Evolutionary conservation across 495 filamentous ascomycete genomes (phyloP), one percentile per base, ranked within the genome.

Genomic region (Talaromyces stipitatus): DNA sequence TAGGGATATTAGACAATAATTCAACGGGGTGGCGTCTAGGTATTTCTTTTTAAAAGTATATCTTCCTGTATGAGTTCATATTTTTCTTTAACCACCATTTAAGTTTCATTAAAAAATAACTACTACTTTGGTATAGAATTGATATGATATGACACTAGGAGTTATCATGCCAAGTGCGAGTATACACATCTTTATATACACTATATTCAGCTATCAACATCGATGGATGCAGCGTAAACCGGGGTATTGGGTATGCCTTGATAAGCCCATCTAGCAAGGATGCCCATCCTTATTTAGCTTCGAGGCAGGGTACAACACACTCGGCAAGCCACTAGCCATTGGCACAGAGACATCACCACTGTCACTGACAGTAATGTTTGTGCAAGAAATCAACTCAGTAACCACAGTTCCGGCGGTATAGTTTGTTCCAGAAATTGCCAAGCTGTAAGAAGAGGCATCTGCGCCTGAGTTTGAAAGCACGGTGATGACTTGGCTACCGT

Each of bases 391-490:
- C 9, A 82, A 55, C 61, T 83, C 80, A 5, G 71, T 74, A 36
- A 82, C 45, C 6, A 58, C 20, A 8, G 48, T 48, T 1, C 70
- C 71, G 10, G 69, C 54, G 2, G 38, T n/a, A 58, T 68, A 80
- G 0, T 74, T 77, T 2, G 71, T 74, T 4, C 64, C 66, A 2
- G 58, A 38, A 2, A 89, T 64, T 0, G 69, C 75, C 23, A 85
- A 66, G 0, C 73, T 76, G 48, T 77, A 78, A 8, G 66, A 62
- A 10, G 61, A 64, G 2, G 78, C 78, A 5, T 62, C 64, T 0
- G 66, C 58, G 1, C 87, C 87, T 3, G 69, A 60, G 62, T 89
- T 89, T 5, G 82, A 79, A 46, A 85, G 73, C 2, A 88, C 73
- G 0, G 78, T 80, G 56, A 91, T 72, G 51, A 85, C 68, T 60